These are phyloP conservation scores for Phyllachora maydis DNA, from an alignment of 2,329 filamentous ascomycete species.

Conservation along the genomic window DNA sequence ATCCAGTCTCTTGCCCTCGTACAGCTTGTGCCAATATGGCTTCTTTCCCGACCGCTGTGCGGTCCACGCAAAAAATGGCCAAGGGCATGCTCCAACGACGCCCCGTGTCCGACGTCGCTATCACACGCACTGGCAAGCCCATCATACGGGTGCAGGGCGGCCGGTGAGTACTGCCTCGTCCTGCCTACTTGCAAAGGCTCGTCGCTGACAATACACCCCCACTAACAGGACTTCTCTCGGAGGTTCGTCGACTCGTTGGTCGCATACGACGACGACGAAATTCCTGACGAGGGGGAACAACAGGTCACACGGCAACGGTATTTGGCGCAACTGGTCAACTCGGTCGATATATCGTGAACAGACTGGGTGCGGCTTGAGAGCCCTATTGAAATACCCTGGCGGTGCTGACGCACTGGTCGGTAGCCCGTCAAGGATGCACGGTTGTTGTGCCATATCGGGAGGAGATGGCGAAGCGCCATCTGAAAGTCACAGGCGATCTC, in stretches of 20 bases:
- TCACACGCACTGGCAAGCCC: constrained; percentile 90
- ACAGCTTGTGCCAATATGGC: constrained; percentile 33
- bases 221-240: constrained; percentile 54
- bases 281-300: constrained; percentile 6
- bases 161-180: constrained; percentile 36
- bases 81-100: constrained; percentile 27
- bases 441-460: constrained; percentile 88
- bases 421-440: constrained; percentile 82
- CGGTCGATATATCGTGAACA: constrained; percentile 93
- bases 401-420: constrained; percentile 9
- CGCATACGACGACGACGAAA: constrained; percentile 3
- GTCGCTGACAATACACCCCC: not conserved
- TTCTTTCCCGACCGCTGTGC: constrained; percentile 33
- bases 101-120: constrained; percentile 61
- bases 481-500: constrained; percentile 90
- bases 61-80: constrained; percentile 25
- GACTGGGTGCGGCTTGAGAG: constrained; percentile 38
- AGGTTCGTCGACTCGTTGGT: constrained; percentile 31
- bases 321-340: constrained; percentile 95
- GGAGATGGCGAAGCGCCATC: constrained; percentile 92
- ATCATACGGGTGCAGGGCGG: constrained; percentile 78
- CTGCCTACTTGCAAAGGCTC: constrained; percentile 8
- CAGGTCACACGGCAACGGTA: constrained; percentile 89
- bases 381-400: constrained; percentile 3
- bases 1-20: too few species aligned